phyloP scores from a whole-genome alignment of 805 yeast species.

The Metschnikowia borealis region DNA sequence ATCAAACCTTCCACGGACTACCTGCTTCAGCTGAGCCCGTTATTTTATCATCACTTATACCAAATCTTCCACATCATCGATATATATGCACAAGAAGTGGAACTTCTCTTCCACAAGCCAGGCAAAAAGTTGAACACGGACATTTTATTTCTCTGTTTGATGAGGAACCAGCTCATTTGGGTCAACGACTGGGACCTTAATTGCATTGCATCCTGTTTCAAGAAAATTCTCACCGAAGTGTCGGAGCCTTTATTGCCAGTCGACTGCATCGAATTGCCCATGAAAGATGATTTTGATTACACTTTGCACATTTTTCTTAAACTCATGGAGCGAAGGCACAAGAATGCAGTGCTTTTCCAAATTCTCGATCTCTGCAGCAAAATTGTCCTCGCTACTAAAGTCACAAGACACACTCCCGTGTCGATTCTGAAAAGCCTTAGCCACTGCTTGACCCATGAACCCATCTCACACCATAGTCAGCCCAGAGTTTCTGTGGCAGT shows the following conservation, averaged over 20 bases:
- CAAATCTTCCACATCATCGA: slow-evolving; percentile 49
- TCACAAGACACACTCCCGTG: slow-evolving; percentile 22
- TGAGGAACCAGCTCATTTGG: slow-evolving; percentile 51
- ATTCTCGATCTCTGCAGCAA: slow-evolving; percentile 37
- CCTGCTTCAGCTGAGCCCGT: slow-evolving; percentile 17
- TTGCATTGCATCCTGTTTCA: slow-evolving; percentile 45
- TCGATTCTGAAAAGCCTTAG: slow-evolving; percentile 46
- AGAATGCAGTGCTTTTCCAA: slow-evolving; percentile 38
- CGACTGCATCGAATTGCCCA: slow-evolving; percentile 47
- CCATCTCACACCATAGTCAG: slow-evolving; percentile 33
- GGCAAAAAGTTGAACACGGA: slow-evolving; percentile 47
- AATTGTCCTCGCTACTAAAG: slow-evolving; percentile 29
- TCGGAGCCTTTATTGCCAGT: slow-evolving; percentile 54
- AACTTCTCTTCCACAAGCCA: slow-evolving; percentile 52
- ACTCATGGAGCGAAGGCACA: slow-evolving; percentile 25
- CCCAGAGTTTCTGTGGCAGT: slow-evolving; percentile 49
- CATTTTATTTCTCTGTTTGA: slow-evolving; percentile 47
- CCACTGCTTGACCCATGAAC: slow-evolving; percentile 54
- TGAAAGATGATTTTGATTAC: slow-evolving; percentile 45
- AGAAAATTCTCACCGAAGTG: slow-evolving; percentile 47
- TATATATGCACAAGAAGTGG: slow-evolving; percentile 39
- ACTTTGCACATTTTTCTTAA: slow-evolving; percentile 34
- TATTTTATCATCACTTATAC: slow-evolving; percentile 42
- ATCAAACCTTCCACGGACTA: slow-evolving; percentile 21
- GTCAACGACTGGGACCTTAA: slow-evolving; percentile 55